Conservation (phyloP, 1,139 yeast genomes). For the Pichia inconspicua region DNA sequence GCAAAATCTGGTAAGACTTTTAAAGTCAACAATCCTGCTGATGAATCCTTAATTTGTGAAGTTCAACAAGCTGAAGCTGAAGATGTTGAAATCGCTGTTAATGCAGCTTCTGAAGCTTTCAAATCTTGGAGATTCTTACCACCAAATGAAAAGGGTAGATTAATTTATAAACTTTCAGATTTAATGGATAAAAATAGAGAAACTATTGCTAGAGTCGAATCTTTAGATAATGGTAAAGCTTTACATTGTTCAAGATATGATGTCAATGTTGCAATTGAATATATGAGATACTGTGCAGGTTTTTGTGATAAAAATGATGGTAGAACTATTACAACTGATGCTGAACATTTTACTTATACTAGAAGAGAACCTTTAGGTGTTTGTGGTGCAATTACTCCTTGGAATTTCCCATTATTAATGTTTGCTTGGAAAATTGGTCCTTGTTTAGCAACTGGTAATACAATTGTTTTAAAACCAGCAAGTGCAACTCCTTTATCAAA, state of each 20-base stretch:
- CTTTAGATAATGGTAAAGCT: slow-evolving; percentile 78
- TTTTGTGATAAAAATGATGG: slow-evolving; percentile 77
- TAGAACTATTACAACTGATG: slow-evolving; percentile 57
- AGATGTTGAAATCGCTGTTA: slow-evolving; percentile 54
- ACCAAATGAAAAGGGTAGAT: slow-evolving; percentile 48
- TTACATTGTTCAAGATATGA: slow-evolving; percentile 50
- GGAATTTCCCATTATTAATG: slow-evolving; percentile 86
- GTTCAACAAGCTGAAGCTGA: slow-evolving; percentile 49
- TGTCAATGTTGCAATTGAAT: slow-evolving; percentile 46
- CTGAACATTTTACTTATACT: slow-evolving; percentile 51
- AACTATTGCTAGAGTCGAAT: slow-evolving; percentile 60
- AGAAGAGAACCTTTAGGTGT: slow-evolving; percentile 68
- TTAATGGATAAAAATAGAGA: slow-evolving; percentile 54
- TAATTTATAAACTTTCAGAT: slow-evolving; percentile 59
- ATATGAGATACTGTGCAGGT: slow-evolving; percentile 69
- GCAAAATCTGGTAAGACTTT: slow-evolving; percentile 45
- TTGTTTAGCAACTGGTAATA: slow-evolving; percentile 75
- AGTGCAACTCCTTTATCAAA: slow-evolving; percentile 82
- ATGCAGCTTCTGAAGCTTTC: slow-evolving; percentile 50
- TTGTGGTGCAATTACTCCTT: slow-evolving; percentile 77
- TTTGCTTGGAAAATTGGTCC: slow-evolving; percentile 84
- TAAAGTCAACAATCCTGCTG: slow-evolving; percentile 47
- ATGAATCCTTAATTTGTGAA: slow-evolving; percentile 47
- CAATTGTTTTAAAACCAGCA: slow-evolving; percentile 72
- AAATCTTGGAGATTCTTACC: slow-evolving; percentile 39